Percentiles rank a stretch among this genome's conserved stretches.
phyloP scores from a whole-genome alignment of 129 eudicot genomes.

The Arctium lappa region DNA sequence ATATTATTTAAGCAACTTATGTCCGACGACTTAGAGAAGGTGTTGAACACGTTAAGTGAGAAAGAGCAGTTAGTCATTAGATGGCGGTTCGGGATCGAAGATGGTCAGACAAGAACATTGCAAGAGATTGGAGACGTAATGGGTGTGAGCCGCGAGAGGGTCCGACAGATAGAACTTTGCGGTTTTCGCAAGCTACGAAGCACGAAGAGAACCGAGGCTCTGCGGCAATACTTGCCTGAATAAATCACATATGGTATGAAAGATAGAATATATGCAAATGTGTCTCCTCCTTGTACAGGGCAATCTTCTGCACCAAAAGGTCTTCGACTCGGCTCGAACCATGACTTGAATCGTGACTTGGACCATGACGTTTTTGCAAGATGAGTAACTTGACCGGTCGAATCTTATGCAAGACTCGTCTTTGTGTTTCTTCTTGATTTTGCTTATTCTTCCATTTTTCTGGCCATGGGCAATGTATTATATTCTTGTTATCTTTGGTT shows the following conservation, averaged over 20 bases:
- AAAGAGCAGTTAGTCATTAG: slow-evolving; percentile 67
- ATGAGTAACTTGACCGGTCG: slow-evolving; percentile 23
- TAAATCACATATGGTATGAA: slow-evolving; percentile 13
- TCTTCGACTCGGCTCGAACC: not conserved
- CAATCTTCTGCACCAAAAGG: slow-evolving; percentile 19
- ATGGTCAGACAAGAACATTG: slow-evolving; percentile 70
- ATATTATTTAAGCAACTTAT: slow-evolving; percentile 53
- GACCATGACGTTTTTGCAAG: slow-evolving; percentile 10
- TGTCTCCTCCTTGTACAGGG: slow-evolving; percentile 28
- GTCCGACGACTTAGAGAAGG: slow-evolving; percentile 67
- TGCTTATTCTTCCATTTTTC: slow-evolving; percentile 20
- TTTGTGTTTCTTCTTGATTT: not conserved
- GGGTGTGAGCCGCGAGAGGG: slow-evolving; percentile 93
- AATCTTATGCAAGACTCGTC: slow-evolving; percentile 7
- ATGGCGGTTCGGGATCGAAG: slow-evolving; percentile 77
- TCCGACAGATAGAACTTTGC: slow-evolving; percentile 76
- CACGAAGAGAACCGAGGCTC: slow-evolving; percentile 60
- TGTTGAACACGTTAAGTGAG: slow-evolving; percentile 51
- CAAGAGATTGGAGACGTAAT: slow-evolving; percentile 90
- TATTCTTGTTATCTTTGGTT: slow-evolving; percentile 24
- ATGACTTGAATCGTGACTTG: not conserved
- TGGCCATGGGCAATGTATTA: slow-evolving; percentile 35
- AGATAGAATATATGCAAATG: slow-evolving; percentile 26
- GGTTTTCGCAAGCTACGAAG: slow-evolving; percentile 75
- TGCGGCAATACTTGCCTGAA: slow-evolving; percentile 59